Base-by-base conservation (phyloP, 805 yeast genomes). In the Wickerhamiella dianesei region DNA sequence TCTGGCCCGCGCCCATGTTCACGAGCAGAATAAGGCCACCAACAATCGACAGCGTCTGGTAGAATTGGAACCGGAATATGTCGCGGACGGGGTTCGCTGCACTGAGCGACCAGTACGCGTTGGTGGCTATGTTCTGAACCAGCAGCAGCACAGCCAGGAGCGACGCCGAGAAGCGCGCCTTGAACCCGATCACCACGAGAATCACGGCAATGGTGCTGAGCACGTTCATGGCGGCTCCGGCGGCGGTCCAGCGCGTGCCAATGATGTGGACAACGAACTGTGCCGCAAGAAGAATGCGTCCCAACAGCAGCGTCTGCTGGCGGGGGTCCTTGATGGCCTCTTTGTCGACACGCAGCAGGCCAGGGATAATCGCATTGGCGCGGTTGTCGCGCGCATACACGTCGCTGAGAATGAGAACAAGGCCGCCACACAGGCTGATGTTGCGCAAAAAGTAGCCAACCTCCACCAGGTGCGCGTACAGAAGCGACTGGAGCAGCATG, bases 1-100 rank as follows among this genome's bases (percentile, higher is more conserved):
- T 72, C 57, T 83, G 88, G 44, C 98, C 98, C 25, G 97, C 97
- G 52, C 98, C 98, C 3, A 95, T 85, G 67, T 83, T 86, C 50
- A 85, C 95, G 51, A 92, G 84, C 55, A 92, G 70, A 51, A 89
- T 68, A 52, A 89, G 75, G 1, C 97, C 98, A 48, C 98, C 98
- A 44, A 89, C 88, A 62, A 89, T 89, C 48, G 94, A 82, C 61
- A 89, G 72, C 37, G 95, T 86, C 69, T 92, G 98, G 74, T 82
- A 89, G 64, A 83, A 84, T 66, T 88, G 97, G 64, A 88, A 92
- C 65, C 83, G 83, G 63, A 86, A 68, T 65, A 78, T 83, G 66
- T 89, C 98, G 59, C 96, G 79, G 65, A 79, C 76, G 32, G 89
- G 77, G 57, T 82, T 85, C 51, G 73, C 74, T 44, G 74, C 61